These are phyloP conservation scores for Spatholobus suberectus DNA, from an alignment of 306 rosid species.

Conservation along the genomic window DNA sequence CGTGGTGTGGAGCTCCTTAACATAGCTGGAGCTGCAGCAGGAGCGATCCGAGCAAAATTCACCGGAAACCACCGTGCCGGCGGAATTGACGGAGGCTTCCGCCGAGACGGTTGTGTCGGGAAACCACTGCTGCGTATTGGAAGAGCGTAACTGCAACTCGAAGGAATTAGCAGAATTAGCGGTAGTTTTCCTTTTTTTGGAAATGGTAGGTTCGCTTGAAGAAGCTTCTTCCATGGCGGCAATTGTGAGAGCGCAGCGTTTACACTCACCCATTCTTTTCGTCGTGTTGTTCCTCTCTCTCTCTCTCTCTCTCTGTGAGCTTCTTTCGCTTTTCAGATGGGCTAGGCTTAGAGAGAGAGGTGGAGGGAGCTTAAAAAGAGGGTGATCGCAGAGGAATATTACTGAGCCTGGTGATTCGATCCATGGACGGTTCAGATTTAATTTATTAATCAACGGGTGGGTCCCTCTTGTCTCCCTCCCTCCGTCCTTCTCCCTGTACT, in stretches of 20 bases:
- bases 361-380: constrained; percentile 42
- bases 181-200: constrained; percentile 61
- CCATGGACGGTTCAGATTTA: constrained; percentile 55
- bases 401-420: constrained; percentile 39
- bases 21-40: constrained; percentile 54
- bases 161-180: neutral
- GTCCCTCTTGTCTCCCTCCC: constrained; percentile 38
- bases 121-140: neutral
- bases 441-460: neutral
- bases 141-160: constrained; percentile 12
- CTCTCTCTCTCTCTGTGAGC: neutral
- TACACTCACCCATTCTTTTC: constrained; percentile 50
- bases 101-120: constrained; percentile 26
- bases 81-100: constrained; percentile 39
- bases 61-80: constrained; percentile 22
- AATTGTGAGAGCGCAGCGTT: constrained; percentile 55
- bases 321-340: constrained; percentile 39
- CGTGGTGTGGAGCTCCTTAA: constrained; percentile 24
- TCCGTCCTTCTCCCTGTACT: neutral
- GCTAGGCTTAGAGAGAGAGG: neutral
- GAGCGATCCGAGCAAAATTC: constrained; percentile 47
- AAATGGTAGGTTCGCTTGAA: constrained; percentile 36
- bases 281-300: neutral
- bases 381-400: constrained; percentile 47
- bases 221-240: constrained; percentile 49